Evolutionary conservation across 2,329 filamentous ascomycete genomes (phyloP).

Genomic region (Thelonectria blattea): DNA sequence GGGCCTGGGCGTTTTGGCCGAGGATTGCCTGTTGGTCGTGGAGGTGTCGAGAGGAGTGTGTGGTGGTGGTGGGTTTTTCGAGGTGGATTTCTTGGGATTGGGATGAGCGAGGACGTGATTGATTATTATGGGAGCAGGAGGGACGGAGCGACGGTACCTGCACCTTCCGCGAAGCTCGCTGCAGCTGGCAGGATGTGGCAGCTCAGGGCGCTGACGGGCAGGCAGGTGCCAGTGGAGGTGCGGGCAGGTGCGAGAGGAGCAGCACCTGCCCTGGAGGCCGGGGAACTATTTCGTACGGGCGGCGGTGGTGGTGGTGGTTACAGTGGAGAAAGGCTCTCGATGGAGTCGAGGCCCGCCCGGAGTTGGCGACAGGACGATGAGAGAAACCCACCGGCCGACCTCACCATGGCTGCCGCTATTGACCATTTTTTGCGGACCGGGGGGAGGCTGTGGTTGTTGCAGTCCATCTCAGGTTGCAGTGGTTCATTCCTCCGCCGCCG

Average conservation of each 20-base stretch:
- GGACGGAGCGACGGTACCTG: neutral
- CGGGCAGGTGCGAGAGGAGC: too few species aligned
- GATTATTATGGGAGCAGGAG: neutral
- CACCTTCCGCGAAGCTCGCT: neutral
- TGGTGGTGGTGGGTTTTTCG: neutral
- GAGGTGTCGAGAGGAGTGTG: neutral
- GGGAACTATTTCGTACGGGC: conserved; percentile 10
- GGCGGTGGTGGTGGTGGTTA: conserved; percentile 15
- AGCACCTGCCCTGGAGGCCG: too few species aligned
- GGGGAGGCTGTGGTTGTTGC: conserved; percentile 16
- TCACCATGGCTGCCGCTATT: neutral
- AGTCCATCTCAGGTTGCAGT: conserved; percentile 8
- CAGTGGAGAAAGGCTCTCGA: conserved; percentile 6
- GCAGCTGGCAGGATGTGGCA: too few species aligned
- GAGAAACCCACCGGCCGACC: neutral
- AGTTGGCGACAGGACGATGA: conserved; percentile 8
- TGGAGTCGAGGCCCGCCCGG: conserved; percentile 4
- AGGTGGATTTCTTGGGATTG: neutral
- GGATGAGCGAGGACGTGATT: neutral
- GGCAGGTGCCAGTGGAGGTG: too few species aligned
- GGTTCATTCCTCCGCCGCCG: conserved; percentile 11
- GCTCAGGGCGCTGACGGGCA: too few species aligned
- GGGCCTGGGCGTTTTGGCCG: neutral
- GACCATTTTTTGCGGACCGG: neutral
- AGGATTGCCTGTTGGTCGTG: neutral